Percentiles rank a stretch among this genome's conserved stretches.
Conservation (phyloP, 1,284 basidiomycete species). For the Apiotrichum brassicae region DNA sequence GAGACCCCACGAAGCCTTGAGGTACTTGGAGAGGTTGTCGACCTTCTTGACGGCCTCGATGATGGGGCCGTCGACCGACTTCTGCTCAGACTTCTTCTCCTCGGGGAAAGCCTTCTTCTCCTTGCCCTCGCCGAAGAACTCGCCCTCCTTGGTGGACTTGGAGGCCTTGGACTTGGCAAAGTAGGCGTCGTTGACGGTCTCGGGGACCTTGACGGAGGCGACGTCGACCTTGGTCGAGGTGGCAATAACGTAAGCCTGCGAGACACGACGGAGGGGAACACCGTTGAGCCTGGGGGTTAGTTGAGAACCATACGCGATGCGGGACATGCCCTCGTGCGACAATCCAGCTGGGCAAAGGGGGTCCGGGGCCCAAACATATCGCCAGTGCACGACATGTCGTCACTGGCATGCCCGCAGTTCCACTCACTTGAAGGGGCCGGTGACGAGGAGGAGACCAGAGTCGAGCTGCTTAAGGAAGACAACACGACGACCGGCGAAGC, state of each 20-base stretch:
- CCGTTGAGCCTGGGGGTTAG: conserved; percentile 65
- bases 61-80: conserved; percentile 74
- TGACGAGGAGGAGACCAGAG: conserved; percentile 89
- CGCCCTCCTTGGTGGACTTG: conserved; percentile 77
- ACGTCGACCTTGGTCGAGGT: conserved; percentile 95
- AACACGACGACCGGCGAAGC: conserved; percentile 97
- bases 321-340: too few species aligned
- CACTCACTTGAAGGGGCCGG: conserved; percentile 82
- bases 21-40: conserved; percentile 86
- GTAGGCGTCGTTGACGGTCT: conserved; percentile 91
- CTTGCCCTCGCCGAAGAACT: conserved; percentile 84
- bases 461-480: conserved; percentile 96
- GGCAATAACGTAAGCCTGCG: conserved; percentile 98
- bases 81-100: conserved; percentile 88
- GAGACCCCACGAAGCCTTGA: conserved; percentile 87
- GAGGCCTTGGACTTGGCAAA: conserved; percentile 77
- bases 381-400: too few species aligned
- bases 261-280: conserved; percentile 94
- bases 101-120: conserved; percentile 90
- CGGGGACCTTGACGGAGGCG: conserved; percentile 61
- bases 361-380: too few species aligned
- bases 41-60: conserved; percentile 87
- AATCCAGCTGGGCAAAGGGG: too few species aligned
- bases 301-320: too few species aligned
- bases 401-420: too few species aligned